These are phyloP conservation scores for Bassia scoparia DNA, from an alignment of 148 eudicot species.

Conservation along the genomic window DNA sequence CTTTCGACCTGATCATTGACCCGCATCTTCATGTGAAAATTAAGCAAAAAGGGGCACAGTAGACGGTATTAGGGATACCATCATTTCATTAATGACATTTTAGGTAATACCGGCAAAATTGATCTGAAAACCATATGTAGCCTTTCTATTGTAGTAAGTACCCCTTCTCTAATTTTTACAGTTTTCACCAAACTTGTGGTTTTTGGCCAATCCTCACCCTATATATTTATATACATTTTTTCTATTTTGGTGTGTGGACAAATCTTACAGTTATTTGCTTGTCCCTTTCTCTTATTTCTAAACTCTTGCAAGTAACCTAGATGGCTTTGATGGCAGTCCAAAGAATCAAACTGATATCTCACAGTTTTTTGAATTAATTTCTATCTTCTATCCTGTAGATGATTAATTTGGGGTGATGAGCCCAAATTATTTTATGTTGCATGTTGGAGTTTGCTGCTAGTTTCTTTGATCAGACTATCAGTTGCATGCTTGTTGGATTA, in stretches of 20 bases:
- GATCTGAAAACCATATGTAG: too few species aligned
- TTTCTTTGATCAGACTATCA: background rate
- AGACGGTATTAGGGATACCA: too few species aligned
- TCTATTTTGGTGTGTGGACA: background rate
- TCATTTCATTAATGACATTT: too few species aligned
- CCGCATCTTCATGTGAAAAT: background rate
- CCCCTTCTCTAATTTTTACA: too few species aligned
- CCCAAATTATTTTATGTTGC: background rate
- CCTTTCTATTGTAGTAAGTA: too few species aligned
- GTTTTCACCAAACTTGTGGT: too few species aligned
- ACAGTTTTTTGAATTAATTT: too few species aligned
- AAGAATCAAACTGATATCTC: too few species aligned
- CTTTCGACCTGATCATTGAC: background rate
- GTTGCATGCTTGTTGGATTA: background rate
- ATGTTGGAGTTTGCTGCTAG: background rate
- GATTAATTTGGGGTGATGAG: background rate
- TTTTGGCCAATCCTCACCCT: too few species aligned
- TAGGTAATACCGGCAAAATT: too few species aligned
- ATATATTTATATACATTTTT: too few species aligned
- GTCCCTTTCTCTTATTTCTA: background rate
- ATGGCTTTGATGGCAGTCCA: background rate
- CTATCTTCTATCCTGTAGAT: background rate
- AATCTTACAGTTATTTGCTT: background rate
- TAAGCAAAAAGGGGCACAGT: too few species aligned
- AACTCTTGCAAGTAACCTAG: background rate